Percentiles rank a stretch among this genome's conserved stretches.
Evolutionary conservation across 78 protist species (phyloP).

Genomic region (Dictyostelium citrinum): DNA sequence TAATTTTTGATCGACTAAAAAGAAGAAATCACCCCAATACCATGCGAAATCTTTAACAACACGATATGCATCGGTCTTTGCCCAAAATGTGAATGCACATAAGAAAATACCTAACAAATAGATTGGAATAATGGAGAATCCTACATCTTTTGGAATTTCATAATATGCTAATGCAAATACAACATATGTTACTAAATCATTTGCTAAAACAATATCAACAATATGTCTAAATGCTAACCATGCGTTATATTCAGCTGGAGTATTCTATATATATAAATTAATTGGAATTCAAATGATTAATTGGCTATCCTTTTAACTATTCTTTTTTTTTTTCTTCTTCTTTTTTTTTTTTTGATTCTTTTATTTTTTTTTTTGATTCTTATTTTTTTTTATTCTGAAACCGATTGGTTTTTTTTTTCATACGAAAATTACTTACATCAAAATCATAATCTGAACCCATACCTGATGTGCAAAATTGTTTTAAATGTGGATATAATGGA

Average conservation of each 20-base stretch:
- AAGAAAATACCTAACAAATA: constrained; percentile 82
- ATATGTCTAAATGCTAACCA: constrained; percentile 91
- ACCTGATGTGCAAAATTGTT: constrained; percentile 34
- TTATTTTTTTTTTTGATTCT: background rate
- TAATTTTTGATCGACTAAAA: constrained; percentile 83
- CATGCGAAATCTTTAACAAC: constrained; percentile 93
- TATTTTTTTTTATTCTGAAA: no score
- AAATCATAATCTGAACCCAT: constrained; percentile 77
- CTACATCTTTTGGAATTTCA: constrained; percentile 40
- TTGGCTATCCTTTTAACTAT: no score
- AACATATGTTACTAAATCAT: constrained; percentile 79
- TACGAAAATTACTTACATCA: constrained; percentile 39
- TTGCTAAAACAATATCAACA: constrained; percentile 86
- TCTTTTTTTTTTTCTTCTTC: no score
- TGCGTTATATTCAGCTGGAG: constrained; percentile 84
- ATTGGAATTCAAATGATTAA: no score
- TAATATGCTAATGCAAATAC: constrained; percentile 31
- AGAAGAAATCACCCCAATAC: constrained; percentile 96
- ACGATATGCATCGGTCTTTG: constrained; percentile 92
- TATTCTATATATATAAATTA: constrained; percentile 6
- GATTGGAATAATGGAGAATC: constrained; percentile 8
- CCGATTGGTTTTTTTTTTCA: background rate
- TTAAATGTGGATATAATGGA: background rate
- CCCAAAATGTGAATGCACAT: constrained; percentile 80
- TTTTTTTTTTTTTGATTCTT: no score